phyloP scores from a whole-genome alignment of 805 yeast genomes.

The Kazachstania bromeliacearum region DNA sequence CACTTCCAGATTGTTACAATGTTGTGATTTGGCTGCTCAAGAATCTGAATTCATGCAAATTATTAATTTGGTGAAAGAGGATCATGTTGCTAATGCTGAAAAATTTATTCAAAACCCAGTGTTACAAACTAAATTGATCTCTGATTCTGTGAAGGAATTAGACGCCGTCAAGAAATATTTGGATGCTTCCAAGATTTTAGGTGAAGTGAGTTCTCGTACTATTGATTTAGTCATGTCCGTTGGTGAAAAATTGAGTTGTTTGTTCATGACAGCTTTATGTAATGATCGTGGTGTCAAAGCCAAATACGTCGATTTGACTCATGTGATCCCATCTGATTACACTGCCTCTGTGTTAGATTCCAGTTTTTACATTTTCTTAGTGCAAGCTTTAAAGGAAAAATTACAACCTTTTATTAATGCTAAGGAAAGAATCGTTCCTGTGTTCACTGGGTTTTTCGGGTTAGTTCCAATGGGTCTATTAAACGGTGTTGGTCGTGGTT shows the following conservation, averaged over 20 bases:
- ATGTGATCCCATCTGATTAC: constrained; percentile 55
- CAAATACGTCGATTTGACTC: constrained; percentile 67
- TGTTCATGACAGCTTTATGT: constrained; percentile 78
- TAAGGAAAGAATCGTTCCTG: constrained; percentile 53
- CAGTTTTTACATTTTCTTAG: constrained; percentile 48
- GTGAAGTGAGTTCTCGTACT: constrained; percentile 84
- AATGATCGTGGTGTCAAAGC: constrained; percentile 76
- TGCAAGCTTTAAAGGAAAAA: constrained; percentile 42
- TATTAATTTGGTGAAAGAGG: constrained; percentile 61
- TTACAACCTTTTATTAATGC: constrained; percentile 34
- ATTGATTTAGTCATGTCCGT: constrained; percentile 83
- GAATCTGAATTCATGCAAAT: constrained; percentile 49
- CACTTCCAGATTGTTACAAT: constrained; percentile 70
- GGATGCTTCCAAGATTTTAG: constrained; percentile 82
- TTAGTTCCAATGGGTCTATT: constrained; percentile 90
- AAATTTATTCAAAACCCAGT: constrained; percentile 36
- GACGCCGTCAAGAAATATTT: constrained; percentile 58
- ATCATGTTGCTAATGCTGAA: constrained; percentile 70
- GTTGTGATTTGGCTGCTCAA: constrained; percentile 71
- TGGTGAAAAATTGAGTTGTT: constrained; percentile 88
- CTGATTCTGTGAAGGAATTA: constrained; percentile 56
- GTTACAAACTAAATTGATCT: constrained; percentile 45
- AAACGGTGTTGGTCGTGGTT: constrained; percentile 93
- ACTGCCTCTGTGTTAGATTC: constrained; percentile 54
- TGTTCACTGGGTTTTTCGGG: constrained; percentile 93